Conservation (phyloP, 306 rosid species). For the Prinsepia uniflora region DNA sequence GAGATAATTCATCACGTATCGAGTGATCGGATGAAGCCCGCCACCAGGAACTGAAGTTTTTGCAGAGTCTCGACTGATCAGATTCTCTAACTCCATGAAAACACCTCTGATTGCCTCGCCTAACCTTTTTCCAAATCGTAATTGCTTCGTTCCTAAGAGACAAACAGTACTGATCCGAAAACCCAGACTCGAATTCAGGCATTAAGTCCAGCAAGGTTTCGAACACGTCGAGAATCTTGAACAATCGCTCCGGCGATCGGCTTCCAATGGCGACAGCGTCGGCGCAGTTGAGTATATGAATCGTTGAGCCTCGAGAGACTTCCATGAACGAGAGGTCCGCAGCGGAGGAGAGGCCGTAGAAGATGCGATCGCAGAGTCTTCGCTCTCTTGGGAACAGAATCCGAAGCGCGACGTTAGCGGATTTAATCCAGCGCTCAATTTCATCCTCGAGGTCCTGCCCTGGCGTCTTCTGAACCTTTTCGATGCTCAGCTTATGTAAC, state of each 20-base stretch:
- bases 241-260: constrained; percentile 80
- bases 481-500: constrained; percentile 79
- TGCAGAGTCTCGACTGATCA: constrained; percentile 81
- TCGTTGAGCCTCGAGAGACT: constrained; percentile 75
- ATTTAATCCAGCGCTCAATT: constrained; percentile 83
- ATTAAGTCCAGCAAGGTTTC: constrained; percentile 73
- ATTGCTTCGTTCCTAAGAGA: constrained; percentile 67
- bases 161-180: constrained; percentile 71
- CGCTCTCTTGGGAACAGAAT: constrained; percentile 86
- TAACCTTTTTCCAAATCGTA: constrained; percentile 79
- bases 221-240: constrained; percentile 70
- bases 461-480: constrained; percentile 76
- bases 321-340: constrained; percentile 85
- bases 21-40: constrained; percentile 86
- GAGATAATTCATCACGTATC: constrained; percentile 94
- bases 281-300: constrained; percentile 74
- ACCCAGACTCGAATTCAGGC: constrained; percentile 63
- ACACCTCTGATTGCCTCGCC: constrained; percentile 83
- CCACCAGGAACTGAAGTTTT: constrained; percentile 81
- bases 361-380: constrained; percentile 69
- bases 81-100: constrained; percentile 92
- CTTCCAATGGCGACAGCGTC: constrained; percentile 82
- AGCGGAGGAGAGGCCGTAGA: constrained; percentile 73
- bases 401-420: constrained; percentile 58
- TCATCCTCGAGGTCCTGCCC: constrained; percentile 91